phyloP scores from a whole-genome alignment of 2,329 filamentous ascomycete species.

The Rachicladosporium sp. region DNA sequence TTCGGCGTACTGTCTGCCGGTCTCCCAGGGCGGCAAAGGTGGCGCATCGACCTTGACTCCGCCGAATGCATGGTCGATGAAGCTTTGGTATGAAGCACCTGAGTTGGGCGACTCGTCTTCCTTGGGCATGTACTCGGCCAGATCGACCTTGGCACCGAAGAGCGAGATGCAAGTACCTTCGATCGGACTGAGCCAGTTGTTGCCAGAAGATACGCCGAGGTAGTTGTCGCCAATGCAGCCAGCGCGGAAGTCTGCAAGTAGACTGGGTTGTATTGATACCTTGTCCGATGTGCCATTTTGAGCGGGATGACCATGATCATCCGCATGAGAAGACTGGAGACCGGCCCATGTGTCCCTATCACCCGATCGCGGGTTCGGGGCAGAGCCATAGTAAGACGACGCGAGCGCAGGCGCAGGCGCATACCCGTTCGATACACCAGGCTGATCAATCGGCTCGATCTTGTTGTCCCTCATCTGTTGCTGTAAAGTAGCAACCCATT shows the following conservation, averaged over 20 bases:
- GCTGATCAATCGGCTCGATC: conserved; percentile 34
- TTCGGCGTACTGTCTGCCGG: conserved; percentile 56
- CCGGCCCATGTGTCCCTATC: too few species aligned
- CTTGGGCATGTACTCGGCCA: conserved; percentile 56
- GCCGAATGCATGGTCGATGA: conserved; percentile 53
- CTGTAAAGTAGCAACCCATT: conserved; percentile 57
- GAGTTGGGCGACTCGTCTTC: conserved; percentile 51
- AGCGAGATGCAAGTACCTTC: conserved; percentile 66
- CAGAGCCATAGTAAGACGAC: too few species aligned
- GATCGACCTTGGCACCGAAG: conserved; percentile 67
- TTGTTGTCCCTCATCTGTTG: conserved; percentile 49
- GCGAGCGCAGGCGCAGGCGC: conserved; percentile 1
- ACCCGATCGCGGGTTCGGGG: too few species aligned
- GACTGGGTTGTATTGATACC: conserved; percentile 1
- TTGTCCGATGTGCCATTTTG: too few species aligned
- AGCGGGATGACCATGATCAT: too few species aligned
- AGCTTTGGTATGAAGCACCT: conserved; percentile 56
- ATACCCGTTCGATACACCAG: conserved; percentile 5
- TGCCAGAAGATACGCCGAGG: conserved; percentile 51
- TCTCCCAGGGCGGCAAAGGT: conserved; percentile 49
- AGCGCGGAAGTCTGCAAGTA: conserved; percentile 35
- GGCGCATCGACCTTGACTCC: conserved; percentile 44
- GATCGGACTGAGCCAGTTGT: conserved; percentile 57
- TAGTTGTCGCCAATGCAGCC: conserved; percentile 48
- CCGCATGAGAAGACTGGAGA: too few species aligned